Conservation (phyloP, 495 filamentous ascomycete species). For the Polyplosphaeria fusca region DNA sequence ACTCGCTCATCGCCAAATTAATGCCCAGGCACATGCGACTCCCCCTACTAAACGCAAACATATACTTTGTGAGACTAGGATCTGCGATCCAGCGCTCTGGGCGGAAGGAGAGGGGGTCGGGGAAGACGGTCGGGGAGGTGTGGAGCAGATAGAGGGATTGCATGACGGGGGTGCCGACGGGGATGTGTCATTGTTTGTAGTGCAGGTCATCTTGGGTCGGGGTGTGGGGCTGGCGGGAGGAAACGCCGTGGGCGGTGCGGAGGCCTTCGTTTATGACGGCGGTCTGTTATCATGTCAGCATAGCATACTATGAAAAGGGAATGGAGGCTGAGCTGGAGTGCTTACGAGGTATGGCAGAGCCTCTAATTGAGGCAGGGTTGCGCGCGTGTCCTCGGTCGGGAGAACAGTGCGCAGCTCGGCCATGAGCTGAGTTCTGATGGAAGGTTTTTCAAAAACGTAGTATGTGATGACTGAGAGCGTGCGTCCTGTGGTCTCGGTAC, state of each 20-base stretch:
- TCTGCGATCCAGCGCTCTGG: slow-evolving; percentile 49
- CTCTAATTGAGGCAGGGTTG: background rate
- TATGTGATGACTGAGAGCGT: slow-evolving; percentile 1
- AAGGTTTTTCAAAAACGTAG: background rate
- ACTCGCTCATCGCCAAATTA: slow-evolving; percentile 24
- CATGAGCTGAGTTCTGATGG: background rate
- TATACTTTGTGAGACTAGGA: slow-evolving; percentile 39
- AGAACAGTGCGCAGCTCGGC: background rate
- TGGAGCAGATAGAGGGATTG: slow-evolving; percentile 38
- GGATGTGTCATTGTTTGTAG: slow-evolving; percentile 13
- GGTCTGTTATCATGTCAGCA: too few relatives aligned
- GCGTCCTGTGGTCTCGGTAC: slow-evolving; percentile 7
- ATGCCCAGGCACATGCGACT: slow-evolving; percentile 49
- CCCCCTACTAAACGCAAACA: slow-evolving; percentile 49
- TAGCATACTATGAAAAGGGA: too few relatives aligned
- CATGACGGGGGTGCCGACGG: slow-evolving; percentile 6
- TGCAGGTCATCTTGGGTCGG: slow-evolving; percentile 6
- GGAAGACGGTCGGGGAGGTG: slow-evolving; percentile 43
- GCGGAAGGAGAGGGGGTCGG: slow-evolving; percentile 42
- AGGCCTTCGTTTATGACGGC: slow-evolving; percentile 9
- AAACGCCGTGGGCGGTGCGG: background rate
- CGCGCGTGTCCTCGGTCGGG: background rate
- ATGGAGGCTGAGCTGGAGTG: background rate
- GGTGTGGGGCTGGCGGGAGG: background rate
- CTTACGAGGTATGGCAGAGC: slow-evolving; percentile 11